These are phyloP conservation scores for Trichoderma pleuroti DNA, from an alignment of 2,329 filamentous ascomycete species.

Conservation along the genomic window DNA sequence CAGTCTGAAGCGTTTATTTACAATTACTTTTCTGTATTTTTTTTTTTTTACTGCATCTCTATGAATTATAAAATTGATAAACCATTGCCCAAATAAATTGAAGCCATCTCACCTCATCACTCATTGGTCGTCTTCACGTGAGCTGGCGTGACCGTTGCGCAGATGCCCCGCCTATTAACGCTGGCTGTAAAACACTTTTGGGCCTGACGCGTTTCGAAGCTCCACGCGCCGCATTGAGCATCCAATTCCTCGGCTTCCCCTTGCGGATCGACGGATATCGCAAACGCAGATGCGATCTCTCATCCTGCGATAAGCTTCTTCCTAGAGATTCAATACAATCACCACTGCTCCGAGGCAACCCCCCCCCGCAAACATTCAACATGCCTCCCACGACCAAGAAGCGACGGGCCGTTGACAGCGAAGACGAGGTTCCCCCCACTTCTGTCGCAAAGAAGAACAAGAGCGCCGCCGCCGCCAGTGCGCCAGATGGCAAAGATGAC, in stretches of 20 bases:
- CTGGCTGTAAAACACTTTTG: not conserved
- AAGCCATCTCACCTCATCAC: not conserved
- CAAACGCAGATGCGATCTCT: not conserved
- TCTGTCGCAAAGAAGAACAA: slow-evolving; percentile 47
- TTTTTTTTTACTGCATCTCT: not conserved
- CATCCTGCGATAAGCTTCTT: not conserved
- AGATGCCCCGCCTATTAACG: not conserved
- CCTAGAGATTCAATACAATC: not conserved
- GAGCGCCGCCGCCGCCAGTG: slow-evolving; percentile 25
- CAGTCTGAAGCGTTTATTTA: too few species aligned
- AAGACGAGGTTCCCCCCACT: slow-evolving; percentile 32
- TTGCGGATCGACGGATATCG: not conserved
- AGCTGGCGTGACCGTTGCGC: slow-evolving; percentile 20
- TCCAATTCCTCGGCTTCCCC: not conserved
- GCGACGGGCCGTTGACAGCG: slow-evolving; percentile 33
- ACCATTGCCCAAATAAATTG: not conserved
- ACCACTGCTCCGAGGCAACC: not conserved
- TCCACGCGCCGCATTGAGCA: slow-evolving; percentile 15
- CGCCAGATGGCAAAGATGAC: slow-evolving; percentile 36
- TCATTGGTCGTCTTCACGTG: slow-evolving; percentile 19
- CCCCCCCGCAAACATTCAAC: not conserved
- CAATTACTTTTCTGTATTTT: not conserved
- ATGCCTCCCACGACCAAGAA: slow-evolving; percentile 35
- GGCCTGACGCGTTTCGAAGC: slow-evolving; percentile 7
- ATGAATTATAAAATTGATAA: not conserved